Percentiles rank a stretch among this genome's conserved stretches.
Conservation (phyloP, 306 rosid species). For the Cucumis sativus region DNA sequence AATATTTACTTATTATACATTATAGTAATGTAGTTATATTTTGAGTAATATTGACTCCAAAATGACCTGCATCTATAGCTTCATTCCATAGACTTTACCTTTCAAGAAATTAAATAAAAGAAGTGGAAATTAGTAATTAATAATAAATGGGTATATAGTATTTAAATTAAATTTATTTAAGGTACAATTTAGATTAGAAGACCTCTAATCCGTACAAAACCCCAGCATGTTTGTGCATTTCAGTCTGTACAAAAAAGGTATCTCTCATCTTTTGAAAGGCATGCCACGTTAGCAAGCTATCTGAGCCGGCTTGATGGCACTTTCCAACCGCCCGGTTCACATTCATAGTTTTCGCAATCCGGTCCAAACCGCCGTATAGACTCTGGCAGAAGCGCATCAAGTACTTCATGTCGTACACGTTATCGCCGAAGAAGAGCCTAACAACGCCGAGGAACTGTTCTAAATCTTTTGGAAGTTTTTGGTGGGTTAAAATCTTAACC, state of each 20-base stretch:
- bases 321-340: conserved; percentile 72
- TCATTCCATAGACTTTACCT: no score
- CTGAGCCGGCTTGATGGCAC: conserved; percentile 81
- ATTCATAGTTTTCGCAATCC: conserved; percentile 35
- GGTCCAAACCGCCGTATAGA: conserved; percentile 59
- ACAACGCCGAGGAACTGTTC: conserved; percentile 25
- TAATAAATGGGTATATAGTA: not conserved
- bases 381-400: conserved; percentile 52
- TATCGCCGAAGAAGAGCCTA: conserved; percentile 37
- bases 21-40: no score
- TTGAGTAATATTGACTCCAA: no score
- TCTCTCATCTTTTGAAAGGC: conserved; percentile 55
- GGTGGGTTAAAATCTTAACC: conserved; percentile 40
- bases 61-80: no score
- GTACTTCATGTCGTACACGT: conserved; percentile 59
- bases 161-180: not conserved
- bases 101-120: no score
- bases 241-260: conserved; percentile 27
- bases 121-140: no score
- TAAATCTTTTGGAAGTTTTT: conserved; percentile 19
- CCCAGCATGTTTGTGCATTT: conserved; percentile 44
- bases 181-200: not conserved
- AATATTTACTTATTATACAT: no score
- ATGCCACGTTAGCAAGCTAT: conserved; percentile 80
- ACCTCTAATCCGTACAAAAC: conserved; percentile 54